A percentile compares a stretch with the other conserved stretches of the same genome.
Evolutionary conservation across 2,329 filamentous ascomycete species (phyloP).

Genomic region (Coniella lustricola): DNA sequence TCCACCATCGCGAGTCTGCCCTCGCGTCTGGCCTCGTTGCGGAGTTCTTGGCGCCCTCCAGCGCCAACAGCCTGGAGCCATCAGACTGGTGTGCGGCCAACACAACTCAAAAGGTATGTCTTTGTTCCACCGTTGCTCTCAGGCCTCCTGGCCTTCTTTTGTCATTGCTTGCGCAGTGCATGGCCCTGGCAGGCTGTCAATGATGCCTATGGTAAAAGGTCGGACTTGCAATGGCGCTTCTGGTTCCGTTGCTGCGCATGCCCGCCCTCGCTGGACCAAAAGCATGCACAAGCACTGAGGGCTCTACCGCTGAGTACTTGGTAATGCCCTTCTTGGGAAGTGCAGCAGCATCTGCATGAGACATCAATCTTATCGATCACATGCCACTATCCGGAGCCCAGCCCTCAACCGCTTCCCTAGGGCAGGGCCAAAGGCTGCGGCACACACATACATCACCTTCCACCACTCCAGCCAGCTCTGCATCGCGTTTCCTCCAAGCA

Average conservation of each 20-base stretch:
- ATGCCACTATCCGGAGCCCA: slow-evolving; percentile 47
- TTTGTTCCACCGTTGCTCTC: no score
- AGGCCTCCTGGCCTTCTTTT: background rate
- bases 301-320: background rate
- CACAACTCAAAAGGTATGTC: no score
- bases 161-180: background rate
- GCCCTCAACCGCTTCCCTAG: slow-evolving; percentile 36
- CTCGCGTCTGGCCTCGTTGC: no score
- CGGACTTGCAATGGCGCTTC: slow-evolving; percentile 32
- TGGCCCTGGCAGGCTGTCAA: slow-evolving; percentile 24
- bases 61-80: no score
- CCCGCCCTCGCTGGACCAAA: slow-evolving; percentile 19
- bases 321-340: slow-evolving; percentile 1
- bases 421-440: slow-evolving; percentile 54
- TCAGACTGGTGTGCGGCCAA: no score
- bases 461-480: no score
- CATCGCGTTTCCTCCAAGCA: background rate
- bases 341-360: slow-evolving; percentile 4
- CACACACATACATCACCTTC: slow-evolving; percentile 31
- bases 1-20: no score
- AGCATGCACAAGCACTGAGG: no score
- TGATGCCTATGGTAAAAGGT: slow-evolving; percentile 46
- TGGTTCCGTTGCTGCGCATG: slow-evolving; percentile 28
- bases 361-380: slow-evolving; percentile 15
- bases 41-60: no score